These are phyloP conservation scores for Gymnopus androsaceus DNA, from an alignment of 1,284 basidiomycete genomes.

Conservation along the genomic window DNA sequence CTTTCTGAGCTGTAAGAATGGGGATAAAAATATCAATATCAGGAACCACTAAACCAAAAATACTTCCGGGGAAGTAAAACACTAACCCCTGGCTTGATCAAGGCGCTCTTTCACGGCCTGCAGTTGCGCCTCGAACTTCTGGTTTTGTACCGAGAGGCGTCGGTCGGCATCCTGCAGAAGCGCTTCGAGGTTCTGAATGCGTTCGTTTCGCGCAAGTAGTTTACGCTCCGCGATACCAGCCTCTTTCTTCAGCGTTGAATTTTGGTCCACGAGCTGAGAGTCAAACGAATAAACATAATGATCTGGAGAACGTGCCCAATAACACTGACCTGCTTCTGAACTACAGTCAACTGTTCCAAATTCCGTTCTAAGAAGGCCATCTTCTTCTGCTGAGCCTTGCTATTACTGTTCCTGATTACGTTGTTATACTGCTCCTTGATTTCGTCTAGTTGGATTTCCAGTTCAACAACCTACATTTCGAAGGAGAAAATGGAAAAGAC, in stretches of 20 bases:
- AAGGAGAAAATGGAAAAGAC: too few species aligned
- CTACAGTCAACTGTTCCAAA: conserved; percentile 91
- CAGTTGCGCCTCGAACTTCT: conserved; percentile 93
- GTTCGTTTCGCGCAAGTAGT: conserved; percentile 92
- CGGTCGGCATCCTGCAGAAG: conserved; percentile 93
- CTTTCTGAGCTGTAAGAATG: conserved; percentile 72
- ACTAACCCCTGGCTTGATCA: conserved; percentile 87
- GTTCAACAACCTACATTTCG: conserved; percentile 84
- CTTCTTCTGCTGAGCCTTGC: conserved; percentile 98
- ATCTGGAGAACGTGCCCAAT: neutral
- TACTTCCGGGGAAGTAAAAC: neutral
- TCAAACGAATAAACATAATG: conserved; percentile 9
- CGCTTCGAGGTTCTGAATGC: conserved; percentile 94
- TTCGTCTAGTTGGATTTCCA: conserved; percentile 98
- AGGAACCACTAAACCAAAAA: neutral
- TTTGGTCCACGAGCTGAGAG: conserved; percentile 93
- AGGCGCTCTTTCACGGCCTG: conserved; percentile 90
- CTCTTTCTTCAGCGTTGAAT: conserved; percentile 96
- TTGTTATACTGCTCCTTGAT: conserved; percentile 99
- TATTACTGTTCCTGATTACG: conserved; percentile 96
- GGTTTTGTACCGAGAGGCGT: conserved; percentile 86
- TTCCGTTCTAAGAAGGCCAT: conserved; percentile 99
- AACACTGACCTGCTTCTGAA: conserved; percentile 88
- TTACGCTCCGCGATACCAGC: conserved; percentile 96
- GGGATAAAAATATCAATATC: conserved; percentile 8